Percentiles rank a stretch among this genome's conserved stretches.
phyloP scores from a whole-genome alignment of 1,139 yeast genomes.

The Trichomonascaceae sp. region DNA sequence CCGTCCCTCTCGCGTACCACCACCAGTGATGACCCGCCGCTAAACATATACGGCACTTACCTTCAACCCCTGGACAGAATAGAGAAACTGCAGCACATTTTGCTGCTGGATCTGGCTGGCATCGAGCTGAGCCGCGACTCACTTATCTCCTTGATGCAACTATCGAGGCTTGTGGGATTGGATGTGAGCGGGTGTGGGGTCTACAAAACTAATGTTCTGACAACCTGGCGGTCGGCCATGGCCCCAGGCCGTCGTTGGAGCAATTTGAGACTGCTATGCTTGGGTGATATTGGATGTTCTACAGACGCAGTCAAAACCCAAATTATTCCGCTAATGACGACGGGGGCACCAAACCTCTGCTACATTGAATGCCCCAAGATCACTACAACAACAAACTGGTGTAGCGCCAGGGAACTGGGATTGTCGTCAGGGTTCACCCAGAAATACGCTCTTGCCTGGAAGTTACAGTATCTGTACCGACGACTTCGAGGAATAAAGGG shows the following conservation, averaged over 20 bases:
- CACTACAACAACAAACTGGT: too few species aligned
- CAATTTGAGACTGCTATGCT: constrained; percentile 10
- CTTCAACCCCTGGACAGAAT: too few species aligned
- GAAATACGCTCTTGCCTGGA: constrained; percentile 7
- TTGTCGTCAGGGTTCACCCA: too few species aligned
- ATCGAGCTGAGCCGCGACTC: constrained; percentile 1
- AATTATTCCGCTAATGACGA: too few species aligned
- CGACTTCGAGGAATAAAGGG: too few species aligned
- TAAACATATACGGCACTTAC: too few species aligned
- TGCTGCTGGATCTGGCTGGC: constrained; percentile 12
- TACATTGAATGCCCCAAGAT: constrained; percentile 9
- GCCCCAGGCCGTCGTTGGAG: constrained; percentile 12
- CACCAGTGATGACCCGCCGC: too few species aligned
- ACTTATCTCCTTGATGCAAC: constrained; percentile 6
- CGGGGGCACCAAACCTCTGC: constrained; percentile 1
- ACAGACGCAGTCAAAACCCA: too few species aligned
- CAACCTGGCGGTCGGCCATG: constrained; percentile 15
- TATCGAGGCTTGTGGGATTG: constrained; percentile 12
- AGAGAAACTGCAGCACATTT: constrained; percentile 5
- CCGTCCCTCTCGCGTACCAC: too few species aligned
- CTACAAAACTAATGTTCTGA: constrained; percentile 7
- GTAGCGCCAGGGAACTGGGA: too few species aligned
- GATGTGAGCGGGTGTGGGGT: constrained; percentile 12
- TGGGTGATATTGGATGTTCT: constrained; percentile 6
- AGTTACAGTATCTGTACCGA: constrained; percentile 4